phyloP scores from a whole-genome alignment of 805 yeast species.

The Tetrapisispora pingtungensis region DNA sequence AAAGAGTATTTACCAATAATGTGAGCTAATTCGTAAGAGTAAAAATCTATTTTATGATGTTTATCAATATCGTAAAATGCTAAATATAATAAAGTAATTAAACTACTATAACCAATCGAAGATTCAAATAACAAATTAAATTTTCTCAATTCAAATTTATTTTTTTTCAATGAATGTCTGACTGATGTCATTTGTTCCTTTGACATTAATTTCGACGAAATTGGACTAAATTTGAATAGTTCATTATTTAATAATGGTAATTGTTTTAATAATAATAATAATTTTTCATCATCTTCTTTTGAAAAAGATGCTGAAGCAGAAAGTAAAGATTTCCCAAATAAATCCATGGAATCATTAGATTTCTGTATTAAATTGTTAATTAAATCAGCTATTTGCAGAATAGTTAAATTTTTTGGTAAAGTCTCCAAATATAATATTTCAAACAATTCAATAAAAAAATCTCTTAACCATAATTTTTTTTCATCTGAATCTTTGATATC shows the following conservation, averaged over 20 bases:
- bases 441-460: constrained; percentile 13
- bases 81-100: constrained; percentile 39
- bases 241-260: constrained; percentile 11
- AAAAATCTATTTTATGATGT: constrained; percentile 33
- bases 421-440: constrained; percentile 6
- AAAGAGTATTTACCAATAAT: constrained; percentile 66
- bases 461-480: constrained; percentile 17
- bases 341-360: neutral
- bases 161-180: constrained; percentile 20
- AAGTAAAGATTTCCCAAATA: constrained; percentile 17
- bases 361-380: constrained; percentile 4
- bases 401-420: neutral
- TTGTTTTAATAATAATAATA: constrained; percentile 13
- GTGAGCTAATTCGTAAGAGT: constrained; percentile 40
- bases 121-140: constrained; percentile 66
- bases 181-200: constrained; percentile 17
- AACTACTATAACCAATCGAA: constrained; percentile 65
- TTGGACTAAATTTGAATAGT: constrained; percentile 23
- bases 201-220: constrained; percentile 22
- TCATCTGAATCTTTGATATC: neutral
- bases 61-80: constrained; percentile 36
- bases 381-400: constrained; percentile 5
- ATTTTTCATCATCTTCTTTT: constrained; percentile 11
- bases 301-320: constrained; percentile 11
- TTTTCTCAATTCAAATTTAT: constrained; percentile 37